Evolutionary conservation across 345 rosid genomes (phyloP).

Genomic region (Gossypium longicalyx): DNA sequence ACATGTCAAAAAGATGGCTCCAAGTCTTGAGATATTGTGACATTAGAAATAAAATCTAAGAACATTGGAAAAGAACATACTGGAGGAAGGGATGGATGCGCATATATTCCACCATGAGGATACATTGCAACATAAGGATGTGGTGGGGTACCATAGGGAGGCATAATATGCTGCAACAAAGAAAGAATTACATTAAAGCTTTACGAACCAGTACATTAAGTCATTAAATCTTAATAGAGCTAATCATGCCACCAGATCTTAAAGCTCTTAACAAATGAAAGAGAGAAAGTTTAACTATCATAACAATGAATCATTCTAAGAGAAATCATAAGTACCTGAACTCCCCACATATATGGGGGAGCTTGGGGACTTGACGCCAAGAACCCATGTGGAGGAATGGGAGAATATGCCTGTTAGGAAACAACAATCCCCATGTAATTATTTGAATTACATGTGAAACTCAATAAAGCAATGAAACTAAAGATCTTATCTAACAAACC

Average conservation of each 20-base stretch:
- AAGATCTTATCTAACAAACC: slow-evolving; percentile 38
- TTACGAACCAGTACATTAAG: background rate
- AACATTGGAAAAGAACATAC: slow-evolving; percentile 37
- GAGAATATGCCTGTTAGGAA: slow-evolving; percentile 72
- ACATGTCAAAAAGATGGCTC: slow-evolving; percentile 13
- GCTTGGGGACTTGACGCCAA: slow-evolving; percentile 97
- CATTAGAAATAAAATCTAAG: slow-evolving; percentile 12
- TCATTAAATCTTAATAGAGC: slow-evolving; percentile 6
- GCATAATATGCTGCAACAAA: slow-evolving; percentile 82
- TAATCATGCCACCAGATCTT: background rate
- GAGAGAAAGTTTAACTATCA: background rate
- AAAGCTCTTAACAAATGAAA: slow-evolving; percentile 5
- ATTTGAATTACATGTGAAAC: slow-evolving; percentile 15
- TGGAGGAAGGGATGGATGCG: slow-evolving; percentile 94
- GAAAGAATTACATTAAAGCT: slow-evolving; percentile 9
- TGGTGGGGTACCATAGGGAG: slow-evolving; percentile 95
- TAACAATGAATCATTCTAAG: background rate
- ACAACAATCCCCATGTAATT: slow-evolving; percentile 19
- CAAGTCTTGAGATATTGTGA: slow-evolving; percentile 6
- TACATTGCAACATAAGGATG: slow-evolving; percentile 99
- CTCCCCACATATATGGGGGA: slow-evolving; percentile 99
- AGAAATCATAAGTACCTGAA: slow-evolving; percentile 59
- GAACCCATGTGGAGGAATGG: slow-evolving; percentile 91
- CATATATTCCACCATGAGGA: slow-evolving; percentile 94
- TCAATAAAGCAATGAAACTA: slow-evolving; percentile 1